Evolutionary conservation across 2,329 filamentous ascomycete species (phyloP), one percentile per base, ranked within the genome.

Genomic region (Mollisia scopiformis): DNA sequence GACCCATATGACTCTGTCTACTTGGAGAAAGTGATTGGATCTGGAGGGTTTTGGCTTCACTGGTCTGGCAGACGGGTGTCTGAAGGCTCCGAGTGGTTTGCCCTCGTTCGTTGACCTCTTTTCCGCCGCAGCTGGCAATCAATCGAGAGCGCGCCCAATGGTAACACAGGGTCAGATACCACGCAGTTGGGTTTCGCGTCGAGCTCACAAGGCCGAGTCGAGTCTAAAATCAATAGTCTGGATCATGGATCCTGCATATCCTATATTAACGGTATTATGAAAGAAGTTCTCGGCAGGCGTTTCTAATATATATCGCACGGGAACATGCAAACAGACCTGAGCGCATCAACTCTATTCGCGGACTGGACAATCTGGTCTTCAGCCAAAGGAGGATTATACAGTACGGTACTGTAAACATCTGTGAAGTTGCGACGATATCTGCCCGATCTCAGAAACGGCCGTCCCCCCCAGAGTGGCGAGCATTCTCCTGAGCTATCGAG

Each of bases 301-400:
- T 67, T 67, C 66, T 68, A 67, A 68, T 69, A 33, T 68, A 68
- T 57, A 62, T 64, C 61, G 66, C 25, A 68, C 66, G 41, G 46
- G 61, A 16, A 51, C 21, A 28, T 49, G 41, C 39, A 56, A 53
- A 59, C 35, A 43, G 39, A 59, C 61, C 56, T 56, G 53, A 57
- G 57, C 57, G 55, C 56, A 57, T 41, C 43, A 58, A 54, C 59
- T 59, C 33, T 41, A 58, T 57, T 53, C 55, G 55, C 56, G 55
- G 58, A 39, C 55, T 62, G 10, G 30, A 54, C 53, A 25, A 46
- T 64, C 46, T 56, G 57, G 50, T 59, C 55, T 56, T 58, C 55
- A 50, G 14, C 53, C 25, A 47, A 46, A 47, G 25, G n/a, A n/a
- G n/a, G n/a, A n/a, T n/a, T n/a, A n/a, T n/a, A n/a, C n/a, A n/a